A percentile compares a stretch with the other conserved stretches of the same genome.
phyloP scores from a whole-genome alignment of 257 asterid genomes.

The Primulina eburnea region DNA sequence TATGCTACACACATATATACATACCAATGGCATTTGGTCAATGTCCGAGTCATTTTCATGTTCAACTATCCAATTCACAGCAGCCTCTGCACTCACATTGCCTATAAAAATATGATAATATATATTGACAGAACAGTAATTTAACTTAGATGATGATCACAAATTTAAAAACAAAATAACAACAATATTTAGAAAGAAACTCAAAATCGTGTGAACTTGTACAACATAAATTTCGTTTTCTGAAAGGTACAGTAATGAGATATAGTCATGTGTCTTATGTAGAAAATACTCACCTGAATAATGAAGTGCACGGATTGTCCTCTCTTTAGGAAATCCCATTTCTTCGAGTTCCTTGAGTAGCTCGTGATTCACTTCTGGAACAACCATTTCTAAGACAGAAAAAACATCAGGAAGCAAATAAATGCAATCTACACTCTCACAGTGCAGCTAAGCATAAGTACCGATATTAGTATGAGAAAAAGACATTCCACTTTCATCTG shows the following conservation, averaged over 20 bases:
- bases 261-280: neutral
- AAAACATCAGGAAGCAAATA: conserved; percentile 27
- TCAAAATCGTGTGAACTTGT: neutral
- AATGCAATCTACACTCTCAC: conserved; percentile 1
- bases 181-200: neutral
- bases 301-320: conserved; percentile 88
- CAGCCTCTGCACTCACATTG: conserved; percentile 72
- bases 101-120: conserved; percentile 47
- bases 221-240: too few species aligned
- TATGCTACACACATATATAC: conserved; percentile 16
- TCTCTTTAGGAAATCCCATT: conserved; percentile 85
- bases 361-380: conserved; percentile 84
- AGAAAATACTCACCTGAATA: conserved; percentile 57
- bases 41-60: conserved; percentile 87
- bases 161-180: neutral
- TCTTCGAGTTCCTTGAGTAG: conserved; percentile 70
- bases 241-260: neutral
- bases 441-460: conserved; percentile 9
- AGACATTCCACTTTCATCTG: neutral
- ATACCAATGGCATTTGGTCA: conserved; percentile 83
- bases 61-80: conserved; percentile 87
- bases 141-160: neutral
- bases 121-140: neutral
- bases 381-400: conserved; percentile 69
- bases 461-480: conserved; percentile 5